These are phyloP conservation scores for Juncus inflexus DNA, from an alignment of 176 grass and related monocot species.

Conservation along the genomic window DNA sequence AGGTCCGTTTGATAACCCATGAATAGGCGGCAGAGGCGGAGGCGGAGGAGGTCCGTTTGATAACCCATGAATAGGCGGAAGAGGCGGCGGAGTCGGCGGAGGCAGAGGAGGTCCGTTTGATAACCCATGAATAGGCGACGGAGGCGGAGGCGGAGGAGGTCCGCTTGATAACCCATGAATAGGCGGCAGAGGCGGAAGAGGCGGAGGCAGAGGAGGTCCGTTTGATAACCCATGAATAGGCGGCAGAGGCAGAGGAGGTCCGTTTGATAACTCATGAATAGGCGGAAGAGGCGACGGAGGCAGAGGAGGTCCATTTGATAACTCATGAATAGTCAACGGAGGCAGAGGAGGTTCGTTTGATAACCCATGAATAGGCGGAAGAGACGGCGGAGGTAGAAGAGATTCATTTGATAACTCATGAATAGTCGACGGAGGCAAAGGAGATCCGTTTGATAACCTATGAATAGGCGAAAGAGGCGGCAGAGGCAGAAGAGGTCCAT, in stretches of 20 bases:
- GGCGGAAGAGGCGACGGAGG: neutral
- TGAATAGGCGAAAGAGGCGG: neutral
- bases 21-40: conserved; percentile 27
- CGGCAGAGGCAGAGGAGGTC: neutral
- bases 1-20: neutral
- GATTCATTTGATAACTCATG: neutral
- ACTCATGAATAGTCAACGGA: neutral
- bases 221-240: too few relatives aligned
- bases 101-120: neutral
- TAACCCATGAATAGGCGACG: conserved; percentile 2
- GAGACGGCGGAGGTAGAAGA: conserved; percentile 3
- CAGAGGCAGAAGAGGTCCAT: neutral
- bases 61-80: conserved; percentile 1
- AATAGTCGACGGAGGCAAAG: neutral
- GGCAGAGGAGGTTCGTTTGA: neutral
- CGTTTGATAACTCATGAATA: too few relatives aligned
- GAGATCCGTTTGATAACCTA: neutral
- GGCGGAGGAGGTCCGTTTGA: neutral
- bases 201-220: neutral
- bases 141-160: conserved; percentile 11
- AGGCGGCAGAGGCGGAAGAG: neutral
- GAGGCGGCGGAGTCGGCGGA: conserved; percentile 1
- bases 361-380: neutral
- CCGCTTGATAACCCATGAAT: neutral
- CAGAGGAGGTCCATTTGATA: neutral